Base-by-base conservation (phyloP, 2,329 filamentous ascomycete genomes). In the Trichoderma arundinaceum region DNA sequence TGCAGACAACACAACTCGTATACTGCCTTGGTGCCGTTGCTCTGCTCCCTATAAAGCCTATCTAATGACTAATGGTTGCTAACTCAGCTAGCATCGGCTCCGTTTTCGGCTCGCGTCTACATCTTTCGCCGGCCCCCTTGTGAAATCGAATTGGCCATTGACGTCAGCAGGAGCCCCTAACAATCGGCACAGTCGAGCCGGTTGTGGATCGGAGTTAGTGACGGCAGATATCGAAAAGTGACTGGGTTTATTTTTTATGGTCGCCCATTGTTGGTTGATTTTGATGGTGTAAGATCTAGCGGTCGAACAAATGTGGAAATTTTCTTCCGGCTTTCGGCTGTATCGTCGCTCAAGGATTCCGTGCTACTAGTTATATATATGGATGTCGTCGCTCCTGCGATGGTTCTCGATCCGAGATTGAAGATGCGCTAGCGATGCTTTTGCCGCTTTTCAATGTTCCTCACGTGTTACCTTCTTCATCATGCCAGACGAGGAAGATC, bases 331-430 rank as follows among this genome's bases (percentile, higher is more conserved):
- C 39, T 54, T 63, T 63, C 59, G 59, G 59, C 59, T 54, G 44
- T 39, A 15, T 51, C 8, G 22, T 56, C 7, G n/a, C 32, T 22
- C 43, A 48, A 28, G 43, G 32, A 46, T 35, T 59, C 15, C 56
- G 32, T 48, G 19, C 28, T 15, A 9, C 22, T 43, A 43, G 44
- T 43, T 63, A 63, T 63, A 63, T 63, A 62, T 38, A 53, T 61
- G 38, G 49, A 71, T 71, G 52, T 13, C 46, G n/a, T 19, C 49
- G 32, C 72, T 72, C 41, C 49, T 68, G 10, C 67, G 44, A 22
- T 63, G 38, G 39, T 43, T 35, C 41, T 65, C 17, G 68, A 67
- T 43, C 59, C 62, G 39, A 57, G 32, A 54, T 51, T 54, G 13
- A 28, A 38, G 49, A 53, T 46, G 39, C 59, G 59, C 59, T 46